Evolutionary conservation across 225 moss, liverwort and hornwort genomes (phyloP).

Genomic region (Neckera pumila): DNA sequence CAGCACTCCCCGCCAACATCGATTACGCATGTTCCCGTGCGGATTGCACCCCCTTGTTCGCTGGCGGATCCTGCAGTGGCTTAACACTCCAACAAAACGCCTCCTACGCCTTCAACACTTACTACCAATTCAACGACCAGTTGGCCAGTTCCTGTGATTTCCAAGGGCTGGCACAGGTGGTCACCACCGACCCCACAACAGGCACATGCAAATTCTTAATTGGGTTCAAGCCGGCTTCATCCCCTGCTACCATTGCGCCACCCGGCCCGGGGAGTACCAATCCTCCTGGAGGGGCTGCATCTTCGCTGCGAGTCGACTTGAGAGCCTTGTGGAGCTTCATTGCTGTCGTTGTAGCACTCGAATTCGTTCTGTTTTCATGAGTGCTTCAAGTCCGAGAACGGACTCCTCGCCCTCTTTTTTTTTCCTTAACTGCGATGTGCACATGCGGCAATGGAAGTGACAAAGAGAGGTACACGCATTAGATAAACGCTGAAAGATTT

Average conservation of each 20-base stretch:
- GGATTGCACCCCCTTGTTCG: conserved; percentile 50
- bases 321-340: not conserved
- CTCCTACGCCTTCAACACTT: conserved; percentile 86
- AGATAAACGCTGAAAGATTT: not conserved
- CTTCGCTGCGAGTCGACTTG: not conserved
- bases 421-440: not conserved
- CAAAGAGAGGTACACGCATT: too few species aligned
- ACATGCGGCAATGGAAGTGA: not conserved
- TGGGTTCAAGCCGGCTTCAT: conserved; percentile 15
- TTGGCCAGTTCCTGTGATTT: conserved; percentile 43
- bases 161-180: conserved; percentile 43
- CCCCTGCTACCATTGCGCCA: not conserved
- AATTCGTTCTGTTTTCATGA: not conserved
- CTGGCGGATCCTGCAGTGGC: conserved; percentile 47
- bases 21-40: conserved; percentile 64
- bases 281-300: not conserved
- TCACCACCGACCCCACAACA: conserved; percentile 44
- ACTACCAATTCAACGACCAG: conserved; percentile 79
- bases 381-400: not conserved
- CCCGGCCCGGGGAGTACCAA: not conserved
- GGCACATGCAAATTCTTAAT: conserved; percentile 52
- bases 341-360: not conserved
- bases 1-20: conserved; percentile 17
- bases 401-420: not conserved
- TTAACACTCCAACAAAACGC: conserved; percentile 43